Evolutionary conservation across 306 rosid genomes (phyloP), one percentile per base, ranked within the genome.

Genomic region (Morella rubra): DNA sequence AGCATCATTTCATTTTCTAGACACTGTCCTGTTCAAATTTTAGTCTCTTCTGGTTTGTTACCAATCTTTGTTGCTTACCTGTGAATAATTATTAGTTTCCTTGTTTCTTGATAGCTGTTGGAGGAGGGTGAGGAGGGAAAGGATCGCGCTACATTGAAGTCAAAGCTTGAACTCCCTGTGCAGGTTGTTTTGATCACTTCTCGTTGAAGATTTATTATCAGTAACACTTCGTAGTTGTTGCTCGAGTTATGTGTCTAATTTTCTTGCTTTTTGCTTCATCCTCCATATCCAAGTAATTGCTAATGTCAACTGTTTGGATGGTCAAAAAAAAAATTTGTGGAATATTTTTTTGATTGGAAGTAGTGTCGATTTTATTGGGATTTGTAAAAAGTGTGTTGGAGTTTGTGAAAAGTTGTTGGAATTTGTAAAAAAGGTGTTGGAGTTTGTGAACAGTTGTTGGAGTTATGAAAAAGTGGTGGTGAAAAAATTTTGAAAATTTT

Each of bases 91-190:
- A 75, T 41, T 40, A 77, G 78, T 46, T 44, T 69, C 42, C 64
- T 18, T 82, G 22, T 73, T 64, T 55, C 37, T 77, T 78, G 46
- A 73, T 81, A 96, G 99, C 91, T 96, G 54, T 81, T 92, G 90
- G 97, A 96, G 80, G 99, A 96, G 84, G 97, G 96, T 18, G 98
- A 89, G 85, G 99, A 95, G 73, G 99, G 98, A 85, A 96, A 89
- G 85, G 97, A 89, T 77, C 93, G 90, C 52, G 81, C 87, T 73
- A 96, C 92, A 72, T 81, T 96, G 90, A 90, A 91, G 91, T 90
- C 99, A 77, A 96, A 96, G 89, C 98, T 96, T 73, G 98, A 96
- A 83, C 96, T 96, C 61, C 99, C 99, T 27, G 99, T 96, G 83
- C 99, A 96, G 99, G 99, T 96, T 72, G 80, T 67, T 85, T 80